These are phyloP conservation scores for Oryza glumipatula DNA, from an alignment of 176 grass and related monocot species.

Conservation along the genomic window DNA sequence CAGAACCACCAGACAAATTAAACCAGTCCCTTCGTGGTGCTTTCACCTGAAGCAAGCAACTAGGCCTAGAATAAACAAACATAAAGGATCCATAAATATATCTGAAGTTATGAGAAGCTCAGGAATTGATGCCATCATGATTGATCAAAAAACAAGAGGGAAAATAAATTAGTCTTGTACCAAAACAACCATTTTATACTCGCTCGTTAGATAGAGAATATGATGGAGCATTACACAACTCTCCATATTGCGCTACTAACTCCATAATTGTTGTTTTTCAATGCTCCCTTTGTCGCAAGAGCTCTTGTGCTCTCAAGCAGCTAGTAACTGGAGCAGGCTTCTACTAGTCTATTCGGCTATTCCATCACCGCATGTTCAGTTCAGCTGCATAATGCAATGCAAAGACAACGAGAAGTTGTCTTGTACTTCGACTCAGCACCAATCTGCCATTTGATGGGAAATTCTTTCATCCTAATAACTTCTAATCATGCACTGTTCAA, in stretches of 20 bases:
- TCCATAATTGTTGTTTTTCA: conserved; percentile 37
- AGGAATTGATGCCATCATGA: neutral
- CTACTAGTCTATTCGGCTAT: conserved; percentile 15
- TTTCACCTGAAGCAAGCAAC: conserved; percentile 47
- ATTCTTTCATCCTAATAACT: neutral
- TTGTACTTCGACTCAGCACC: neutral
- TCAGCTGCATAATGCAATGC: conserved; percentile 3
- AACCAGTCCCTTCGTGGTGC: conserved; percentile 1
- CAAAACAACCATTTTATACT: too few species aligned
- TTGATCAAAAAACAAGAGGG: conserved; percentile 16
- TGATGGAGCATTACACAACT: neutral
- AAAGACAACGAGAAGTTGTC: neutral
- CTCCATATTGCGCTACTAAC: conserved; percentile 1
- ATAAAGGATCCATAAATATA: neutral
- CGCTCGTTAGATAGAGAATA: neutral
- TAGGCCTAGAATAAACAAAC: conserved; percentile 5
- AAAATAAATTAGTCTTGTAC: conserved; percentile 9
- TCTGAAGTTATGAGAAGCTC: neutral
- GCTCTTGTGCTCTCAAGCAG: neutral
- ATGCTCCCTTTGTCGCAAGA: neutral
- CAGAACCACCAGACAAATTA: neutral
- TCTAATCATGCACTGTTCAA: conserved; percentile 34
- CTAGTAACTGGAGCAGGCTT: conserved; percentile 39
- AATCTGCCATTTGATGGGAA: conserved; percentile 10
- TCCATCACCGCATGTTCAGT: conserved; percentile 23